Conservation (phyloP, 768 basidiomycete species). For the Hericium coralloides region DNA sequence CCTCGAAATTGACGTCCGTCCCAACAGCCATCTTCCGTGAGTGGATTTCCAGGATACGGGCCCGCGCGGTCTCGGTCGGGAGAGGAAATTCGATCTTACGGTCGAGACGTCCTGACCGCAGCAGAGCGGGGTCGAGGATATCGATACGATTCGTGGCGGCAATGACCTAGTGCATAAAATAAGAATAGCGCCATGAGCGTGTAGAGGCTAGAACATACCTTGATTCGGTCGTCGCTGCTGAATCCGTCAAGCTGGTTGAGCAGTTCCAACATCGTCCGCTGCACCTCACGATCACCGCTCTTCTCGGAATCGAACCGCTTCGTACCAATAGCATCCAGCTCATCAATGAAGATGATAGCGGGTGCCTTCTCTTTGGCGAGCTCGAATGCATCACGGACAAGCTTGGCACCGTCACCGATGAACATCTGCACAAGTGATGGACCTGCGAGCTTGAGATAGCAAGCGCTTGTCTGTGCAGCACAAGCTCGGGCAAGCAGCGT, state of each 20-base stretch:
- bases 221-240: conserved; percentile 94
- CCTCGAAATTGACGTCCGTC: conserved; percentile 90
- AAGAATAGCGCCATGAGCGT: conserved; percentile 1
- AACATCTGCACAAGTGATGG: conserved; percentile 99
- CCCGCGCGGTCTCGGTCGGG: conserved; percentile 93
- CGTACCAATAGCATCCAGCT: conserved; percentile 87
- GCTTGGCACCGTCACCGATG: conserved; percentile 98
- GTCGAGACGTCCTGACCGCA: conserved; percentile 95
- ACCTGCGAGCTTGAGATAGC: conserved; percentile 95
- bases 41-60: conserved; percentile 93
- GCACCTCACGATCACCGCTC: conserved; percentile 98
- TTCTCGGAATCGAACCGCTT: conserved; percentile 99
- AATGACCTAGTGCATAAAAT: conserved; percentile 58
- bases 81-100: conserved; percentile 98
- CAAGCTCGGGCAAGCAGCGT: conserved; percentile 96
- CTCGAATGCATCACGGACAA: conserved; percentile 97
- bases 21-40: conserved; percentile 91
- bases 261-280: conserved; percentile 98
- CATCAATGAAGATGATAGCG: conserved; percentile 99
- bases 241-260: conserved; percentile 98
- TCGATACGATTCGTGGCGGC: conserved; percentile 99
- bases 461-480: conserved; percentile 95
- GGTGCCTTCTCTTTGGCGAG: conserved; percentile 97
- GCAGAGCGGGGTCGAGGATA: conserved; percentile 95
- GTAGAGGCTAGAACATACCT: conserved; percentile 40